These are phyloP conservation scores for Penicillium glabrum DNA, from an alignment of 2,329 filamentous ascomycete species.

Conservation along the genomic window DNA sequence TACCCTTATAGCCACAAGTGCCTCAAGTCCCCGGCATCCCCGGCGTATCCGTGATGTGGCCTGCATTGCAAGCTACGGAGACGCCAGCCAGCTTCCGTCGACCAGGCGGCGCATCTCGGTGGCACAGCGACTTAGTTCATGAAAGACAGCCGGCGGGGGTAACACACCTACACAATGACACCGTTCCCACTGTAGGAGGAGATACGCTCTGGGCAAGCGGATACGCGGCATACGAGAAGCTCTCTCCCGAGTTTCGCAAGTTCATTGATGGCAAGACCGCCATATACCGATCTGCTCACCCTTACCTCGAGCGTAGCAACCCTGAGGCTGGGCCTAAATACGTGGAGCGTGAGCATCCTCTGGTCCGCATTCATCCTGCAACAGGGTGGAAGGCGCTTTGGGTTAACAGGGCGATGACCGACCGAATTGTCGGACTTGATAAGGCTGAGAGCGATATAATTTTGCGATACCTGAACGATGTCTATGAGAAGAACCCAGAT, in stretches of 20 bases:
- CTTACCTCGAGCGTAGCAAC: constrained; percentile 65
- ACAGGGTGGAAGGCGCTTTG: constrained; percentile 74
- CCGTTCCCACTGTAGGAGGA: constrained; percentile 63
- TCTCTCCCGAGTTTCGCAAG: constrained; percentile 67
- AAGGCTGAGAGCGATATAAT: constrained; percentile 68
- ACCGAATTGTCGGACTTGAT: constrained; percentile 67
- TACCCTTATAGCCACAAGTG: constrained; percentile 60
- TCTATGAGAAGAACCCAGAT: constrained; percentile 69
- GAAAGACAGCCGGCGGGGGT: constrained; percentile 70
- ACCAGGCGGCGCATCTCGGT: constrained; percentile 66
- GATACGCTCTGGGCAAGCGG: constrained; percentile 73
- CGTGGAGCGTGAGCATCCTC: constrained; percentile 66
- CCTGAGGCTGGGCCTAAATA: constrained; percentile 62
- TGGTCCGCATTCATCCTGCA: constrained; percentile 69
- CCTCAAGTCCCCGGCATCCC: constrained; percentile 67
- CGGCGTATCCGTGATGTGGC: constrained; percentile 70
- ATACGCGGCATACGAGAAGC: constrained; percentile 71
- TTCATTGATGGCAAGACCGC: constrained; percentile 68
- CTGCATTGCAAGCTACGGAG: constrained; percentile 65
- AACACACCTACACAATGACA: constrained; percentile 70
- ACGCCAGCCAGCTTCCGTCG: constrained; percentile 61
- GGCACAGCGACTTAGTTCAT: constrained; percentile 72
- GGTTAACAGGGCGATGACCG: constrained; percentile 70
- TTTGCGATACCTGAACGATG: constrained; percentile 65
- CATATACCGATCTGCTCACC: constrained; percentile 65